A percentile compares a stretch with the other conserved stretches of the same genome.
Conservation (phyloP, 2,329 filamentous ascomycete species). For the Hypoxylon sp. region DNA sequence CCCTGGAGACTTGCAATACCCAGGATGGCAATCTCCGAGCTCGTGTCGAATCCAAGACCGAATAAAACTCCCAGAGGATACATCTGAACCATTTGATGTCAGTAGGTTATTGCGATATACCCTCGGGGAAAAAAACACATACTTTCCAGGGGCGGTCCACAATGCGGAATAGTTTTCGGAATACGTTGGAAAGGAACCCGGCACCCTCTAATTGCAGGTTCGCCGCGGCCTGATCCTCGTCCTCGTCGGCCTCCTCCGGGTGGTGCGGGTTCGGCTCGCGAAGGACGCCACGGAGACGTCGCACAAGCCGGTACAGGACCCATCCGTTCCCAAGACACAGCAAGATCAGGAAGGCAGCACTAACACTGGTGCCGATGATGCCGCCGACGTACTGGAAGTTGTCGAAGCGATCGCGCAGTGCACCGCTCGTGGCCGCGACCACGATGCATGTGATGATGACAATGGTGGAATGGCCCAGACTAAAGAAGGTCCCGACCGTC, state of each 20-base stretch:
- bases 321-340: constrained; percentile 86
- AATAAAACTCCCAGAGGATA: constrained; percentile 74
- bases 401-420: constrained; percentile 81
- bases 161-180: constrained; percentile 79
- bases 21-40: constrained; percentile 89
- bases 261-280: constrained; percentile 48
- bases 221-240: constrained; percentile 50
- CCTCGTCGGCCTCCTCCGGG: constrained; percentile 40
- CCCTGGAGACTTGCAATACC: constrained; percentile 91
- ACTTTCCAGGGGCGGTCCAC: constrained; percentile 81
- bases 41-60: constrained; percentile 94
- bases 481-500: constrained; percentile 94
- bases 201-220: constrained; percentile 77
- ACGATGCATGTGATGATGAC: constrained; percentile 90
- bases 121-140: constrained; percentile 54
- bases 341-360: constrained; percentile 81
- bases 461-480: constrained; percentile 90
- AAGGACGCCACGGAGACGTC: constrained; percentile 71
- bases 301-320: constrained; percentile 81
- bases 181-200: constrained; percentile 75
- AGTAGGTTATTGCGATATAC: neutral
- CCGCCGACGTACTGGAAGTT: constrained; percentile 82
- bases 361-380: constrained; percentile 89
- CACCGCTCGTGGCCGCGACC: constrained; percentile 88
- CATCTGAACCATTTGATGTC: constrained; percentile 31